phyloP scores from a whole-genome alignment of 192 early-diverging fungal genomes.

The Diversispora eburnea region DNA sequence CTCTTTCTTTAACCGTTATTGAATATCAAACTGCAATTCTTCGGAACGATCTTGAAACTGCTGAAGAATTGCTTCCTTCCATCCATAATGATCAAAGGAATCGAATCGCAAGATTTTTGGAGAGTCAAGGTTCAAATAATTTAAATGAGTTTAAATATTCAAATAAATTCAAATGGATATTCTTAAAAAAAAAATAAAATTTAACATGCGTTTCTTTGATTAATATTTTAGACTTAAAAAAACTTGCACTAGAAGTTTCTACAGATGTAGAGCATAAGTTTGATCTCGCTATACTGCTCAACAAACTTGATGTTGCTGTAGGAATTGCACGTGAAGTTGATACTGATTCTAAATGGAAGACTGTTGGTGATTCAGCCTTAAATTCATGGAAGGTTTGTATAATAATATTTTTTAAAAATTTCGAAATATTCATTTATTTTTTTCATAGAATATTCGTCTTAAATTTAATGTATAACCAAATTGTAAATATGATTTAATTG shows the following conservation, averaged over 20 bases:
- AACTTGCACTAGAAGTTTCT: slow-evolving; percentile 91
- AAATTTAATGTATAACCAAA: too few relatives aligned
- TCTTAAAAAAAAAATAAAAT: not conserved
- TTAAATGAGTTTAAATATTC: too few relatives aligned
- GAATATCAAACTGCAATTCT: slow-evolving; percentile 98
- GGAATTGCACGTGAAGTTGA: slow-evolving; percentile 81
- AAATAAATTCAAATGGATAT: not conserved
- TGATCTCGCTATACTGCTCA: slow-evolving; percentile 88
- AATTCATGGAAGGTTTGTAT: slow-evolving; percentile 76
- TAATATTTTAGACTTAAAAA: slow-evolving; percentile 61
- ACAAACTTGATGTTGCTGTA: slow-evolving; percentile 77
- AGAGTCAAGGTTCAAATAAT: slow-evolving; percentile 58
- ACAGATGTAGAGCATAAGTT: slow-evolving; percentile 94
- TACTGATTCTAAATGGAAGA: slow-evolving; percentile 92
- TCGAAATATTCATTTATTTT: too few relatives aligned
- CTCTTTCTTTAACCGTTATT: slow-evolving; percentile 88
- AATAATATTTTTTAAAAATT: not conserved
- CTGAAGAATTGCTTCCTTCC: slow-evolving; percentile 75
- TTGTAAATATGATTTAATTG: too few relatives aligned
- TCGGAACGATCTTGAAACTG: slow-evolving; percentile 85
- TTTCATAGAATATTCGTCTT: too few relatives aligned
- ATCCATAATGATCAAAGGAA: slow-evolving; percentile 86
- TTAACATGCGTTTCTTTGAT: not conserved
- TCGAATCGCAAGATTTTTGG: slow-evolving; percentile 92
- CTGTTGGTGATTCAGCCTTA: slow-evolving; percentile 87